phyloP scores from a whole-genome alignment of 2,329 filamentous ascomycete species.

The Claviceps humidiphila region DNA sequence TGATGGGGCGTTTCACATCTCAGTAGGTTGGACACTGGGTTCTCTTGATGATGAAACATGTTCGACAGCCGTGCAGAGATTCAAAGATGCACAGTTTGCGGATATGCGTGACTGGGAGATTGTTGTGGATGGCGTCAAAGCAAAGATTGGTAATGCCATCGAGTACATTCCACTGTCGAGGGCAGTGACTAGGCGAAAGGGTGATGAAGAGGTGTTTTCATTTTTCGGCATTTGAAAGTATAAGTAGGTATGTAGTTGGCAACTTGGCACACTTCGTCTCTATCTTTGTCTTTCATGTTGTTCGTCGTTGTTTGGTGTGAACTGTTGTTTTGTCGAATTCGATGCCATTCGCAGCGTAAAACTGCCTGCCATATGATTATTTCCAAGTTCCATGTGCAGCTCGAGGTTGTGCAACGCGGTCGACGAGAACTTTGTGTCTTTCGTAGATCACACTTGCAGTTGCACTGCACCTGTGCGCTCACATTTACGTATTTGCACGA shows the following conservation, averaged over 20 bases:
- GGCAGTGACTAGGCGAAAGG: neutral
- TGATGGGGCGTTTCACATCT: constrained; percentile 61
- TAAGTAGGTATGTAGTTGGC: neutral
- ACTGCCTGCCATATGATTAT: neutral
- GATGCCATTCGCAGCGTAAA: neutral
- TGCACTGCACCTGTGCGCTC: neutral
- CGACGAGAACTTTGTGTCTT: neutral
- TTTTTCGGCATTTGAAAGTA: constrained; percentile 7
- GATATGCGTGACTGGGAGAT: constrained; percentile 32
- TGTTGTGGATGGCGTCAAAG: constrained; percentile 49
- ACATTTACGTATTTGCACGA: neutral
- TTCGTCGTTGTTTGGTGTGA: neutral
- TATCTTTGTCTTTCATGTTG: neutral
- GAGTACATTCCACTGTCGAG: constrained; percentile 30
- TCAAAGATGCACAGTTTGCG: constrained; percentile 12
- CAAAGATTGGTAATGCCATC: constrained; percentile 62
- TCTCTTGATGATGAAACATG: constrained; percentile 30
- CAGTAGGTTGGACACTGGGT: constrained; percentile 70
- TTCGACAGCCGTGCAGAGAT: constrained; percentile 13
- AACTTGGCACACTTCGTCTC: too few relatives aligned
- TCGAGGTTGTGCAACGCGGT: neutral
- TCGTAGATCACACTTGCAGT: neutral
- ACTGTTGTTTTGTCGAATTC: neutral
- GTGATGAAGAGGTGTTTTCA: neutral
- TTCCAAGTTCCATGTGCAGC: neutral